A percentile compares a stretch with the other conserved stretches of the same genome.
phyloP scores from a whole-genome alignment of 805 yeast species.

The Saccharomycopsis malanga region DNA sequence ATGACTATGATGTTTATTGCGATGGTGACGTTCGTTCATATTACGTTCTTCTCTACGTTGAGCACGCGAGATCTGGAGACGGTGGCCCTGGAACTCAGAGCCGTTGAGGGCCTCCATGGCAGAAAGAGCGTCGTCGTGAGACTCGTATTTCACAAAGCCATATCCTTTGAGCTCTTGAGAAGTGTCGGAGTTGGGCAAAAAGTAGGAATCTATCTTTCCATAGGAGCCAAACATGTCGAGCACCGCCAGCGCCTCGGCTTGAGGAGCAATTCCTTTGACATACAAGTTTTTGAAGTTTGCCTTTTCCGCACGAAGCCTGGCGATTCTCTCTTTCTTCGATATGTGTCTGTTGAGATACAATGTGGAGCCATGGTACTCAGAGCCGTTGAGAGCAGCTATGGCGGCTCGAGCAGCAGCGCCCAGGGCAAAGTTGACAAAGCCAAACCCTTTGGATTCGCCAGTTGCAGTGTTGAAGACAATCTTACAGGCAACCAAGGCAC shows the following conservation, averaged over 20 bases:
- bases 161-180: slow-evolving; percentile 33
- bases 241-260: slow-evolving; percentile 34
- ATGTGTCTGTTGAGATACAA: slow-evolving; percentile 55
- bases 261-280: slow-evolving; percentile 42
- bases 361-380: slow-evolving; percentile 27
- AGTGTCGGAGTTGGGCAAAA: slow-evolving; percentile 39
- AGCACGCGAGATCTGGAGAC: slow-evolving; percentile 38
- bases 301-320: slow-evolving; percentile 38
- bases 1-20: background rate
- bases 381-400: slow-evolving; percentile 46
- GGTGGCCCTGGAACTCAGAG: slow-evolving; percentile 32
- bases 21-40: slow-evolving; percentile 10
- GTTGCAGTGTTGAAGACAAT: slow-evolving; percentile 37
- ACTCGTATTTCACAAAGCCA: slow-evolving; percentile 47
- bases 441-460: slow-evolving; percentile 46
- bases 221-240: slow-evolving; percentile 37
- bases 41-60: slow-evolving; percentile 34
- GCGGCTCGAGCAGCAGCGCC: slow-evolving; percentile 58
- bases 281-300: slow-evolving; percentile 48
- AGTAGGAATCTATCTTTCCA: slow-evolving; percentile 44
- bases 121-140: slow-evolving; percentile 41
- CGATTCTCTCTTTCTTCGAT: slow-evolving; percentile 53
- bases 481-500: slow-evolving; percentile 40
- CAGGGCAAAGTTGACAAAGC: slow-evolving; percentile 58
- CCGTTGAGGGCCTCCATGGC: slow-evolving; percentile 45